Conservation (phyloP, 2,329 filamentous ascomycete species). For the Pseudogymnoascus sp. region DNA sequence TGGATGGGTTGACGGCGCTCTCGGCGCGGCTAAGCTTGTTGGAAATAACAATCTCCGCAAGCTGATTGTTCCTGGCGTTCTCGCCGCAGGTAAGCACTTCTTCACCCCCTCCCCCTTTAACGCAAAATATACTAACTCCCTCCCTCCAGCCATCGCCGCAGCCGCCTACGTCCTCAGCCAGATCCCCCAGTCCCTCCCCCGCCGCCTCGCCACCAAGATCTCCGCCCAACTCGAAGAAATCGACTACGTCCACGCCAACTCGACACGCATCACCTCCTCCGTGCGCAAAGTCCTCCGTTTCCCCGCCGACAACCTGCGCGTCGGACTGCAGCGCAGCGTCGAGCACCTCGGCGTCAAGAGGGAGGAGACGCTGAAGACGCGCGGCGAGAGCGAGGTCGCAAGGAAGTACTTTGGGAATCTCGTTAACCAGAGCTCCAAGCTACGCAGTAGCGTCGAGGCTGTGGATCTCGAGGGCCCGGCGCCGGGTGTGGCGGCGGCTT, state of each 20-base stretch:
- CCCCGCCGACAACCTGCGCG: constrained; percentile 77
- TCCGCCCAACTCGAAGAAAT: constrained; percentile 68
- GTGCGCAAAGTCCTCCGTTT: constrained; percentile 83
- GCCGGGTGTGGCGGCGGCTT: constrained; percentile 26
- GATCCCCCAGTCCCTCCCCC: constrained; percentile 82
- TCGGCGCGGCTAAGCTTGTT: constrained; percentile 72
- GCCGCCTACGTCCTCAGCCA: constrained; percentile 74
- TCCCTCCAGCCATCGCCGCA: constrained; percentile 56
- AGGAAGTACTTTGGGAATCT: constrained; percentile 86
- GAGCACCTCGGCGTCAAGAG: constrained; percentile 72
- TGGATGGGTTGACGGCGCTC: constrained; percentile 80
- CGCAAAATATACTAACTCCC: constrained; percentile 28
- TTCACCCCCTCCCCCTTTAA: constrained; percentile 3
- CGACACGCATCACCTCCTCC: constrained; percentile 71
- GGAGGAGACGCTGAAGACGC: constrained; percentile 75
- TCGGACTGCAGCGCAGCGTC: constrained; percentile 73
- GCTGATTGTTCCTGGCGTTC: constrained; percentile 69
- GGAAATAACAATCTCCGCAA: constrained; percentile 73
- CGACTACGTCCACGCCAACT: constrained; percentile 89
- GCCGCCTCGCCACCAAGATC: constrained; percentile 77
- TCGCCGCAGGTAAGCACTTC: constrained; percentile 62
- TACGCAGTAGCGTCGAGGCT: constrained; percentile 33
- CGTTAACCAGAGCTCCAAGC: constrained; percentile 52
- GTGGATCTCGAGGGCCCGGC: constrained; percentile 28
- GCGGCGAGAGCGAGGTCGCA: constrained; percentile 76